Conservation (phyloP, 495 filamentous ascomycete species). For the Neurospora sp. region DNA sequence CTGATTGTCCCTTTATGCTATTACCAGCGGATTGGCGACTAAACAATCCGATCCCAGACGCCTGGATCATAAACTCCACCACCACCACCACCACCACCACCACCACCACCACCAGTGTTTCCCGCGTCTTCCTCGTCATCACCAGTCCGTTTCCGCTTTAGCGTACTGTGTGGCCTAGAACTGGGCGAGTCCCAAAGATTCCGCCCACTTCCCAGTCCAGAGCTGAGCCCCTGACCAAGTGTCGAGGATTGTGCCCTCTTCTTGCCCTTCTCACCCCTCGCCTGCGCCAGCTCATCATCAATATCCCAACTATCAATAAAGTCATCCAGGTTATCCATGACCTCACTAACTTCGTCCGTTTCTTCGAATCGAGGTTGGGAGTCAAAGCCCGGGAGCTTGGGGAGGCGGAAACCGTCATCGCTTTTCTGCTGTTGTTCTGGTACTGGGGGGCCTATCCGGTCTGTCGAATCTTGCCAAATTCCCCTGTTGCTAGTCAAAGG, state of each 20-base stretch:
- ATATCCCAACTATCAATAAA: constrained; percentile 33
- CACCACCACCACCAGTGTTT: no score
- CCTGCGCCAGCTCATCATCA: constrained; percentile 26
- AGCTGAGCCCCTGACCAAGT: neutral
- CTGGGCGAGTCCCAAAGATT: constrained; percentile 9
- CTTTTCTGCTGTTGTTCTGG: constrained; percentile 3
- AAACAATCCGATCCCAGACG: neutral
- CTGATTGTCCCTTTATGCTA: neutral
- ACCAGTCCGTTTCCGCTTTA: neutral
- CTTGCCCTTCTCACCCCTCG: constrained; percentile 7
- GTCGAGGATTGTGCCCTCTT: neutral
- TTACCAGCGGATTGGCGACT: neutral
- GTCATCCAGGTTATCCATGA: constrained; percentile 32
- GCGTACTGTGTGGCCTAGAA: neutral
- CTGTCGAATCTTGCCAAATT: neutral
- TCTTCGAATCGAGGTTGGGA: neutral
- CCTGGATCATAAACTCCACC: neutral
- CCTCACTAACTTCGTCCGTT: constrained; percentile 30
- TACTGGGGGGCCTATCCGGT: constrained; percentile 6
- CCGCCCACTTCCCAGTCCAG: neutral
- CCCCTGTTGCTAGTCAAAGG: no score
- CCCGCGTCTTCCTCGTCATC: neutral
- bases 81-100: no score
- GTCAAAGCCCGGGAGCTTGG: neutral
- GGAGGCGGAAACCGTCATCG: neutral